phyloP scores from a whole-genome alignment of 225 moss, liverwort and hornwort species.

The Marchantia paleacea region DNA sequence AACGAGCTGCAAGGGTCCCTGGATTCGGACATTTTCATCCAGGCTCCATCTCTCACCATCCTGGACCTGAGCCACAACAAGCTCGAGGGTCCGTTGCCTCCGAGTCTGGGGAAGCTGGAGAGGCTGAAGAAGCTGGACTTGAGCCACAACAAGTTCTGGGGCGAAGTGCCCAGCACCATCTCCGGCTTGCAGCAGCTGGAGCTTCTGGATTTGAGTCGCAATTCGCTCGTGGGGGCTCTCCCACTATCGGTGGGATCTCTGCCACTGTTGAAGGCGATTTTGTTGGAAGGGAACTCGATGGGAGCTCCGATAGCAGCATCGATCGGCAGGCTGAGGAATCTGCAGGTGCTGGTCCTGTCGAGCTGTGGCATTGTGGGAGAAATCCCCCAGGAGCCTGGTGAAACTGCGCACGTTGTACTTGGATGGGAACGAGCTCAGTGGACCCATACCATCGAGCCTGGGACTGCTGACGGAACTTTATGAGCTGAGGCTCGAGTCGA shows the following conservation, averaged over 20 bases:
- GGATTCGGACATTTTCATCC: neutral
- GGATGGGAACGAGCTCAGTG: neutral
- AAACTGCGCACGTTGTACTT: neutral
- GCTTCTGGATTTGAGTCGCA: neutral
- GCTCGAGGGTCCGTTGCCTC: neutral
- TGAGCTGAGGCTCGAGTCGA: neutral
- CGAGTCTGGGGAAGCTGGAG: neutral
- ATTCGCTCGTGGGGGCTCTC: neutral
- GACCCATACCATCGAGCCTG: neutral
- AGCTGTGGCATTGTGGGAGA: neutral
- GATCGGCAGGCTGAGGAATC: neutral
- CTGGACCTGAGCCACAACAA: neutral
- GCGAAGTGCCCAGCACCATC: neutral
- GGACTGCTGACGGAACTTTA: neutral
- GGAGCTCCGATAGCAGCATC: neutral
- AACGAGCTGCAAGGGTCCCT: neutral
- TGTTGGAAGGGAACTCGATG: neutral
- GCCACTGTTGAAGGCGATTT: neutral
- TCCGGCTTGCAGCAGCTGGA: neutral
- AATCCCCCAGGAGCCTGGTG: neutral
- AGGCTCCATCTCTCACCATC: neutral
- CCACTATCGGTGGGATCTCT: neutral
- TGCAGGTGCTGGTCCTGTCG: neutral
- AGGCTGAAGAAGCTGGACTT: neutral
- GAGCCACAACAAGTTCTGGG: neutral